Conservation (phyloP, 2,329 filamentous ascomycete genomes). For the Juglanconis sp. region DNA sequence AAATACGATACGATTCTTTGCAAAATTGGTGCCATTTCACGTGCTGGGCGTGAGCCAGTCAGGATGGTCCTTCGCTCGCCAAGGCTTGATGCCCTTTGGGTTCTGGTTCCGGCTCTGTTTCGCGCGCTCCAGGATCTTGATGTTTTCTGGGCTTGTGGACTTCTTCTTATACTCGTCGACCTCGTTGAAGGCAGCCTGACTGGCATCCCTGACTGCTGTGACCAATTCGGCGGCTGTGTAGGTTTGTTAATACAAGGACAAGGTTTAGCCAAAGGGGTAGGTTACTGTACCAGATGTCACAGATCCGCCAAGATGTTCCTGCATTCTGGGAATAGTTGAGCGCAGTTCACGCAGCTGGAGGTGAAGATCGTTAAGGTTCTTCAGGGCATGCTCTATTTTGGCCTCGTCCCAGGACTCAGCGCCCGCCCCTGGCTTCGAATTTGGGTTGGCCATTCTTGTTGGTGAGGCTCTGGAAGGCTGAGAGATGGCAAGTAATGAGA, state of each 20-base stretch:
- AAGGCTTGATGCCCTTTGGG: constrained; percentile 55
- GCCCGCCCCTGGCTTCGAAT: constrained; percentile 11
- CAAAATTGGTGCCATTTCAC: constrained; percentile 4
- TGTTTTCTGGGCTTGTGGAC: constrained; percentile 44
- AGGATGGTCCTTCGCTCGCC: constrained; percentile 57
- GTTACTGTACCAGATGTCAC: constrained; percentile 47
- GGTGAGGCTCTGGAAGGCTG: not conserved
- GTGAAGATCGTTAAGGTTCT: constrained; percentile 52
- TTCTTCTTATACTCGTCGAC: constrained; percentile 49
- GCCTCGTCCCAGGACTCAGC: constrained; percentile 44
- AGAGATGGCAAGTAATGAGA: no score
- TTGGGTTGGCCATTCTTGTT: constrained; percentile 3
- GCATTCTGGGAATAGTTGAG: constrained; percentile 47
- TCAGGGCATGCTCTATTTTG: constrained; percentile 46
- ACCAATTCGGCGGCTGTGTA: constrained; percentile 48
- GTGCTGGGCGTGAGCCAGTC: constrained; percentile 45
- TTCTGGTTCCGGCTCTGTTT: constrained; percentile 52
- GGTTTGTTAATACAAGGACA: constrained; percentile 20
- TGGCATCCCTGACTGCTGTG: constrained; percentile 44
- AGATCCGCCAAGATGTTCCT: constrained; percentile 49
- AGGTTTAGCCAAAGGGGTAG: not conserved
- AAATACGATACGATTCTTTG: no score
- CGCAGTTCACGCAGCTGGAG: constrained; percentile 46
- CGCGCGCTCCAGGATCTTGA: constrained; percentile 50
- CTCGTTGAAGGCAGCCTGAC: constrained; percentile 46